These are phyloP conservation scores for Xylaria bambusicola DNA, from an alignment of 495 filamentous ascomycete species.

Conservation along the genomic window DNA sequence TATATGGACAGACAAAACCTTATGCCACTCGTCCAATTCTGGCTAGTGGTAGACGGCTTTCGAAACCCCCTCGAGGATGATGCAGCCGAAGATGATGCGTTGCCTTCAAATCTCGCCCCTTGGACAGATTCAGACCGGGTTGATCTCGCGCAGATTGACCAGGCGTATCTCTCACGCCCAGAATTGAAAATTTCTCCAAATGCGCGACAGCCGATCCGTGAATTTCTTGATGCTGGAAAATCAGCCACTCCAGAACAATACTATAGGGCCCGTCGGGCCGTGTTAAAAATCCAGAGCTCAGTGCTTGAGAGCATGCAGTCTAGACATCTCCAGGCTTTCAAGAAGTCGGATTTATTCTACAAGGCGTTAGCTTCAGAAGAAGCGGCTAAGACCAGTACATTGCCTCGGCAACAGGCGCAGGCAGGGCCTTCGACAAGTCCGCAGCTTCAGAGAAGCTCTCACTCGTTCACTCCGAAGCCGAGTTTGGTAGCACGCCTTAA, in stretches of 20 bases:
- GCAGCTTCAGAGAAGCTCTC: constrained; percentile 32
- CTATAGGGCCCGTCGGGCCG: constrained; percentile 75
- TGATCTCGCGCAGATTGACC: constrained; percentile 86
- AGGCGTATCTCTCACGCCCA: constrained; percentile 78
- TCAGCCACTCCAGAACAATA: constrained; percentile 80
- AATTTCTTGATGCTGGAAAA: constrained; percentile 75
- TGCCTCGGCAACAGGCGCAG: constrained; percentile 23
- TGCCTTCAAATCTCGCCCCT: constrained; percentile 59
- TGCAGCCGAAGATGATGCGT: constrained; percentile 63
- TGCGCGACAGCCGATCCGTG: constrained; percentile 66
- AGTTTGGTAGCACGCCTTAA: constrained; percentile 42
- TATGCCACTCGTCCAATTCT: constrained; percentile 93
- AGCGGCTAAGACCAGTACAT: constrained; percentile 51
- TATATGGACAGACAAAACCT: constrained; percentile 92
- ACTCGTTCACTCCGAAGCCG: constrained; percentile 42
- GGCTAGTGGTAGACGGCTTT: constrained; percentile 96
- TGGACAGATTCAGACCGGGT: constrained; percentile 86
- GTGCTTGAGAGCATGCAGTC: constrained; percentile 81
- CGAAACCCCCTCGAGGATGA: constrained; percentile 96
- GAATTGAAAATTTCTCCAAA: constrained; percentile 76
- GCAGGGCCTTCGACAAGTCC: constrained; percentile 30
- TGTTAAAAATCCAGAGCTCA: constrained; percentile 78
- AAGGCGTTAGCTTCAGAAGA: constrained; percentile 93
- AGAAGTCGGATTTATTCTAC: constrained; percentile 88
- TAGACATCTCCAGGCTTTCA: constrained; percentile 80